Base-by-base conservation (phyloP, 495 filamentous ascomycete genomes). In the Podospora pseudocomata region DNA sequence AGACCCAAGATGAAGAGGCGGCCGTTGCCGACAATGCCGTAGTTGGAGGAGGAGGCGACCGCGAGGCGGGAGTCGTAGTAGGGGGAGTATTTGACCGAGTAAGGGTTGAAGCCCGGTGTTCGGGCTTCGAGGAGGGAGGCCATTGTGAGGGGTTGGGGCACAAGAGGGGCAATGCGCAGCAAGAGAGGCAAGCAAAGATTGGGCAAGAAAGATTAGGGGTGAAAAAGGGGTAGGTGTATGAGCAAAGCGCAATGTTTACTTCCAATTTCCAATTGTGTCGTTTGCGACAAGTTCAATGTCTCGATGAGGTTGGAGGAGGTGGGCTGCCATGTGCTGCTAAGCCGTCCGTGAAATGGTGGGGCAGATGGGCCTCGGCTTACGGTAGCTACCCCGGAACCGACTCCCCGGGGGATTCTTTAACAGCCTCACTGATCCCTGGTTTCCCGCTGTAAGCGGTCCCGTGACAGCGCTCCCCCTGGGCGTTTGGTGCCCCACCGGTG, bases 41-140 rank as follows among this genome's bases (percentile, higher is more conserved):
- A 99, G 81, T 99, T 97, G 57, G 93, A 88, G 7, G 92, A 88
- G 5, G 91, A 86, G 28, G 91, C 89, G 68, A 96, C 91, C 60
- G 95, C 96, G 27, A 99, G 85, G 44, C 93, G 90, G 63, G 91
- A 93, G 81, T 97, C 94, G 83, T 94, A 95, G 84, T 97, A 99
- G 49, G 95, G 93, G 23, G 94, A 97, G 84, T 97, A 99, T 79
- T 97, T 96, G 73, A 96, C 92, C 71, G 91, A 89, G 79, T 93
- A 96, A 71, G 93, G 94, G 78, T 97, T 95, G 86, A 88, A 97
- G 78, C 94, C 94, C 71, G 91, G 86, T 26, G 95, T 98, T 71
- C 91, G 91, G 80, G 89, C 97, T 79, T 97, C 92, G 70, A 97
- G 89, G 94, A 98, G 97, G 20, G 77, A 78, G 65, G 79, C 78